Evolutionary conservation across 257 asterid species (phyloP).

Genomic region (Solanum microdontum): DNA sequence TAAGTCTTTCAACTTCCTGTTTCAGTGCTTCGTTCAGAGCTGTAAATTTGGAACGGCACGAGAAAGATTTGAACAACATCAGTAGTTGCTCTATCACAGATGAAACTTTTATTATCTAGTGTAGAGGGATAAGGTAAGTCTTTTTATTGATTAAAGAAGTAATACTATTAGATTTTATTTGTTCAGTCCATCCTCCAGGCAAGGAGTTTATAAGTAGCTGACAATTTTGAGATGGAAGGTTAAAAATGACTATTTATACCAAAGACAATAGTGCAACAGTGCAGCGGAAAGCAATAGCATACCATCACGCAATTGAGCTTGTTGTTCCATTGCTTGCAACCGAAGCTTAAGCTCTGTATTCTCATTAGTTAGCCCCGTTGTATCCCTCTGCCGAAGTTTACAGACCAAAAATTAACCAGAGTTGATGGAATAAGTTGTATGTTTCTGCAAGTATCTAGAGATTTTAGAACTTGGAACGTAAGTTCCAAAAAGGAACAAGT

Average conservation of each 20-base stretch:
- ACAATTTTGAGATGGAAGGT: neutral
- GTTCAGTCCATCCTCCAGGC: neutral
- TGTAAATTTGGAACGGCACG: constrained; percentile 15
- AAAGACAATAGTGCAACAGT: neutral
- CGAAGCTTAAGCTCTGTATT: constrained; percentile 90
- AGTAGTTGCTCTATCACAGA: neutral
- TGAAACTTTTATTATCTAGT: neutral
- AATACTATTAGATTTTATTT: neutral
- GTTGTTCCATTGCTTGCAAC: constrained; percentile 95
- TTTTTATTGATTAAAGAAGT: neutral
- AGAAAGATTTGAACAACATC: neutral
- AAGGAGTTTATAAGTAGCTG: neutral
- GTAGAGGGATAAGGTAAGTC: neutral
- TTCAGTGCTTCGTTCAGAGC: constrained; percentile 81
- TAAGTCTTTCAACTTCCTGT: constrained; percentile 78
- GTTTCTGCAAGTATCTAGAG: neutral
- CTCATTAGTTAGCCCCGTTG: constrained; percentile 71
- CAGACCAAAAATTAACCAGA: neutral
- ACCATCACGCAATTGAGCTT: constrained; percentile 94
- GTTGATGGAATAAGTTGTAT: neutral
- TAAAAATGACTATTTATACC: neutral
- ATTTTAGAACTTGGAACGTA: neutral
- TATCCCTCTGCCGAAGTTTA: constrained; percentile 59
- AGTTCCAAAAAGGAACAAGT: neutral
- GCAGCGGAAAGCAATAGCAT: constrained; percentile 1